These are phyloP conservation scores for Primulina huaijiensis DNA, from an alignment of 257 asterid genomes.

Conservation along the genomic window DNA sequence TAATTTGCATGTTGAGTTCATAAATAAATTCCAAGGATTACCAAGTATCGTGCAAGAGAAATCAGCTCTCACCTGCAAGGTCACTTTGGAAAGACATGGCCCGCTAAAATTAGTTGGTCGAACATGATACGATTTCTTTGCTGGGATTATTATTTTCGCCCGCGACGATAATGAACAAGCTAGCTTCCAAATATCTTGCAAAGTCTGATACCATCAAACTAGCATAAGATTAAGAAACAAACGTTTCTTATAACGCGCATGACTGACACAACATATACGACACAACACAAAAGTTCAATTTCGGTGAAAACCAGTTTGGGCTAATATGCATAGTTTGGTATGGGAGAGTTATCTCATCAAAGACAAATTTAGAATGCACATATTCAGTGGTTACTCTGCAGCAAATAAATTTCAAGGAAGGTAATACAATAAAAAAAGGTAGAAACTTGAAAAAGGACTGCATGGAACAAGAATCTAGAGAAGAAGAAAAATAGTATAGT, in stretches of 20 bases:
- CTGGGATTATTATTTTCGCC: conserved; percentile 33
- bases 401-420: background rate
- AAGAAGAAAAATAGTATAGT: background rate
- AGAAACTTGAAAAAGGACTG: background rate
- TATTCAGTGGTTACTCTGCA: background rate
- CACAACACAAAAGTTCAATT: background rate
- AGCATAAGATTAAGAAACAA: background rate
- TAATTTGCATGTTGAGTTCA: background rate
- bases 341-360: background rate
- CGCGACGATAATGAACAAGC: conserved; percentile 34
- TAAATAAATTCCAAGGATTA: background rate
- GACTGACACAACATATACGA: no score
- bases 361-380: background rate
- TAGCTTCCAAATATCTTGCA: conserved; percentile 32
- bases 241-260: no score
- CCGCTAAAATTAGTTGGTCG: conserved; percentile 57
- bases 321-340: background rate
- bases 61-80: conserved; percentile 48
- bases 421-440: background rate
- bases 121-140: conserved; percentile 29
- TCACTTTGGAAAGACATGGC: conserved; percentile 64
- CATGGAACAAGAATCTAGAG: no score
- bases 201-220: conserved; percentile 27
- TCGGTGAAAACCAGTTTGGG: background rate
- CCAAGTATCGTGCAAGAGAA: background rate